phyloP scores from a whole-genome alignment of 257 asterid species.

The Salvia splendens region DNA sequence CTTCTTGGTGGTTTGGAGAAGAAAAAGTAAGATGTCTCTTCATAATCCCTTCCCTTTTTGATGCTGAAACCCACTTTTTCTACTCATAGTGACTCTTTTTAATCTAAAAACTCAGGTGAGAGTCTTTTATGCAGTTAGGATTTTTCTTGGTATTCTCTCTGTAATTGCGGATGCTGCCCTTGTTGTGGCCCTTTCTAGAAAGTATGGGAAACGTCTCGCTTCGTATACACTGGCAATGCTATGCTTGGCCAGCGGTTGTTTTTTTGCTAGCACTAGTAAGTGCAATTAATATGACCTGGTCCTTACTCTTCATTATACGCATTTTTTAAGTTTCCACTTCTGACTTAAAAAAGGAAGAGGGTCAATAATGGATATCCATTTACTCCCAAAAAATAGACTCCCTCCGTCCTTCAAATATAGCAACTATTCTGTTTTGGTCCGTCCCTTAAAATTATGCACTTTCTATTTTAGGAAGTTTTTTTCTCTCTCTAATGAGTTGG shows the following conservation, averaged over 20 bases:
- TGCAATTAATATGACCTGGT: constrained; percentile 19
- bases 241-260: constrained; percentile 97
- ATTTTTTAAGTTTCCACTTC: constrained; percentile 18
- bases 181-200: constrained; percentile 90
- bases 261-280: constrained; percentile 96
- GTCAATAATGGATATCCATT: too few species aligned
- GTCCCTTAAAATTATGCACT: too few species aligned
- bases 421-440: too few species aligned
- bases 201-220: constrained; percentile 95
- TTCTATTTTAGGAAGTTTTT: too few species aligned
- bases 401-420: too few species aligned
- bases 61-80: constrained; percentile 8
- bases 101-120: constrained; percentile 61
- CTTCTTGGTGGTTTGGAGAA: constrained; percentile 88
- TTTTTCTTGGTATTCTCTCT: constrained; percentile 75
- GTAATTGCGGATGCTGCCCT: constrained; percentile 81
- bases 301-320: constrained; percentile 12
- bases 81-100: constrained; percentile 23
- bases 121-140: constrained; percentile 86
- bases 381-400: too few species aligned
- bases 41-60: neutral
- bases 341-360: neutral
- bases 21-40: constrained; percentile 66
- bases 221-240: constrained; percentile 93
- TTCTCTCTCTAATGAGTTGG: too few species aligned